A percentile compares a stretch with the other conserved stretches of the same genome.
Evolutionary conservation across 495 filamentous ascomycete species (phyloP).

Genomic region (Neurospora discreta): DNA sequence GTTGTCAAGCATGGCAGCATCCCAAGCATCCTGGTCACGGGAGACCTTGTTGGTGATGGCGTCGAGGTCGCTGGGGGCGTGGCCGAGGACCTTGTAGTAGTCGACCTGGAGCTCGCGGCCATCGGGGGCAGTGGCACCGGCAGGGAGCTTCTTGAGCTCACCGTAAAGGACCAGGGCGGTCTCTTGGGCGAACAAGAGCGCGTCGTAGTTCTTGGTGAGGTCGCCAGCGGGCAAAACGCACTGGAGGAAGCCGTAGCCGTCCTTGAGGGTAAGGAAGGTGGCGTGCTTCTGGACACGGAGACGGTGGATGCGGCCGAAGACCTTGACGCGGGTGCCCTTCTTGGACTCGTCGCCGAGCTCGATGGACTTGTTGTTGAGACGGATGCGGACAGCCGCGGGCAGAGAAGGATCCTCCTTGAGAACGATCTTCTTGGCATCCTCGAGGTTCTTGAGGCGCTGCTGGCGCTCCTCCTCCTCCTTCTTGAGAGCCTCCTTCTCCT

Average conservation of each 20-base stretch:
- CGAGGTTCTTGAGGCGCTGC: slow-evolving; percentile 50
- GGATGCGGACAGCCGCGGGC: slow-evolving; percentile 65
- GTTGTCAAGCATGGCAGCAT: slow-evolving; percentile 77
- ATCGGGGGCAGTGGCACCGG: slow-evolving; percentile 69
- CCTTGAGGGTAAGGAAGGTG: slow-evolving; percentile 76
- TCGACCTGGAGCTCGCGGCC: slow-evolving; percentile 90
- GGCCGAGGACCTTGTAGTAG: slow-evolving; percentile 78
- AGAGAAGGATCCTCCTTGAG: slow-evolving; percentile 73
- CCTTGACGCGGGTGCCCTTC: slow-evolving; percentile 67
- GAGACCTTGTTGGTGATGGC: slow-evolving; percentile 89
- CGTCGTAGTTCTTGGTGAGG: slow-evolving; percentile 86
- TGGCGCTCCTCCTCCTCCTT: slow-evolving; percentile 64
- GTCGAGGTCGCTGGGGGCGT: slow-evolving; percentile 79
- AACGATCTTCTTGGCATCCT: slow-evolving; percentile 80
- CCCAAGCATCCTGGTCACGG: slow-evolving; percentile 53
- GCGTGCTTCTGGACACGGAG: slow-evolving; percentile 76
- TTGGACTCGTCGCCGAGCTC: slow-evolving; percentile 51
- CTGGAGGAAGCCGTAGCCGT: slow-evolving; percentile 86
- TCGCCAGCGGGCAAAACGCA: slow-evolving; percentile 68
- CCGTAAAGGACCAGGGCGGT: slow-evolving; percentile 81
- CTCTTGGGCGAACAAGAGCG: slow-evolving; percentile 75
- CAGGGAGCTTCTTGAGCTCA: slow-evolving; percentile 76
- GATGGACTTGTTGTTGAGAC: slow-evolving; percentile 57
- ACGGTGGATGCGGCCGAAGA: slow-evolving; percentile 79
- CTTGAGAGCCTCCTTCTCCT: slow-evolving; percentile 55